Conservation (phyloP, 2,329 filamentous ascomycete species). For the Trichophaea hybrida region DNA sequence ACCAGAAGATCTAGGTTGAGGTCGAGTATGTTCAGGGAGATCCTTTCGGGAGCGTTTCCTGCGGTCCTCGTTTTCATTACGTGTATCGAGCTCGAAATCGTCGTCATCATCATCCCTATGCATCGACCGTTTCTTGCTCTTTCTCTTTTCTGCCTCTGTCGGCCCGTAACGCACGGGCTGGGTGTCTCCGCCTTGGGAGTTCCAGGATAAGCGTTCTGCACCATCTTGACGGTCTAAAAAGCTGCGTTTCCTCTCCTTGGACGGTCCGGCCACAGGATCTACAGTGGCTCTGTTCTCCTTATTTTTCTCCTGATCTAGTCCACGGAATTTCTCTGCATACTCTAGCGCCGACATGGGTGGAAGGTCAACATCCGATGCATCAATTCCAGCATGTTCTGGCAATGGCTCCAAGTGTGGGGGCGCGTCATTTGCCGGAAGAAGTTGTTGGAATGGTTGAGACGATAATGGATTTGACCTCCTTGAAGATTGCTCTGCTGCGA, state of each 20-base stretch:
- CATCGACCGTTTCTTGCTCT: not conserved
- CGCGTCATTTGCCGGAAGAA: too few relatives aligned
- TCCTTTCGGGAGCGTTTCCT: not conserved
- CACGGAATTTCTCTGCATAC: not conserved
- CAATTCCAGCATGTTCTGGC: too few relatives aligned
- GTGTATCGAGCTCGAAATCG: not conserved
- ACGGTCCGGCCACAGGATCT: not conserved
- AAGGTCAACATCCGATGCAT: too few relatives aligned
- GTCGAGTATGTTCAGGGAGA: not conserved
- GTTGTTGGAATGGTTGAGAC: too few relatives aligned
- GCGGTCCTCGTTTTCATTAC: not conserved
- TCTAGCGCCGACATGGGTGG: too few relatives aligned
- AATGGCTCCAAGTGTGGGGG: too few relatives aligned
- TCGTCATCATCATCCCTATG: not conserved
- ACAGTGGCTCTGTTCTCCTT: not conserved
- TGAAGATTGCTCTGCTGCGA: too few relatives aligned
- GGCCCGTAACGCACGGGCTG: not conserved
- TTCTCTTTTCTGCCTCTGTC: not conserved
- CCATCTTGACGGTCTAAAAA: not conserved
- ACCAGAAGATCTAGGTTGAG: not conserved
- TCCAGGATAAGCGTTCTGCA: not conserved
- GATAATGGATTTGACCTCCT: too few relatives aligned
- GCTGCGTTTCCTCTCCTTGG: not conserved
- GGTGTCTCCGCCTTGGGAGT: not conserved
- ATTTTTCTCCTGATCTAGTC: not conserved